Base-by-base conservation (phyloP, 208 protist genomes). In the Leishmania guyanensis region DNA sequence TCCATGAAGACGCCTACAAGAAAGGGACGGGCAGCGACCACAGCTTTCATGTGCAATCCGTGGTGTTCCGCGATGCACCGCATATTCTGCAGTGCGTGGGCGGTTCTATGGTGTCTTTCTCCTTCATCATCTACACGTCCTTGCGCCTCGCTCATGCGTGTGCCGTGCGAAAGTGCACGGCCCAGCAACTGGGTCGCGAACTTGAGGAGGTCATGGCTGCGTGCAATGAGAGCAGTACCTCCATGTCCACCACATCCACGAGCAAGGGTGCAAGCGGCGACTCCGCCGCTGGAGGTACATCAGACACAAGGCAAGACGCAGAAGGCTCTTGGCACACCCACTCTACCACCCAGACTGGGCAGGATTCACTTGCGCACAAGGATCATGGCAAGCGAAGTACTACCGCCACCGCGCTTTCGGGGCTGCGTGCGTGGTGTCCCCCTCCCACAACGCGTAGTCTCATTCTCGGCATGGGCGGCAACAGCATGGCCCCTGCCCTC, bases 401-500 rank as follows among this genome's bases (percentile, higher is more conserved):
- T 3, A 51, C 22, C 4, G 60, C 5, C 6, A 12, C 10, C 20
- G 22, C 75, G 1, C 12, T 46, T 48, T 58, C 62, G 48, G 8
- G 29, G n/a, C 74, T 86, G 48, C 64, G 56, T 10, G 20, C 36
- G 48, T 81, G 87, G 43, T 82, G 86, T 50, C 91, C 88, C 4
- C 71, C 85, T 5, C 16, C 85, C 1, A 77, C 39, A 22, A 88
- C 82, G 46, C 82, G 84, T 14, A 69, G 92, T 9, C 70, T 96
- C 3, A 79, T 96, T 8, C 87, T 96, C 12, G 92, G 92, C 60
- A 96, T 96, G 92, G 92, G 92, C 66, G 92, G 92, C 43, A 96
- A 96, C 84, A 96, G 91, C 81, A 96, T 96, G 85, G 92, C 89
- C 1, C 72, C 88, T 0, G 84, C 89, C 26, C 82, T 96, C 20